Percentiles rank a stretch among this genome's conserved stretches.
Evolutionary conservation across 371 early-diverging fungal genomes (phyloP).

Genomic region (Apophysomyces trapeziformis): DNA sequence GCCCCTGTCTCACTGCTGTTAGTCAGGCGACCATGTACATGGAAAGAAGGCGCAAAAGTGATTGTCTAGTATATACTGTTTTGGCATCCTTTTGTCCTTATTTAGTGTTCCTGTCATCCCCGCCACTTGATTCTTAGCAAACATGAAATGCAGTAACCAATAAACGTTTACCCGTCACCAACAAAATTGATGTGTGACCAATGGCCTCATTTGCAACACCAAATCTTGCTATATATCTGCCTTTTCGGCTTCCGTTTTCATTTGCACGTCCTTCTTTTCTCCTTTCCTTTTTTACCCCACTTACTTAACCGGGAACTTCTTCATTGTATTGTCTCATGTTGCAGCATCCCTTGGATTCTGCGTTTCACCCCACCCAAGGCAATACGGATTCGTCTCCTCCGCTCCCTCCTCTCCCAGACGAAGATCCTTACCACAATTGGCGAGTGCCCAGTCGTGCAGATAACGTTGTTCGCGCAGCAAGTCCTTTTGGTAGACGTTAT

Average conservation of each 20-base stretch:
- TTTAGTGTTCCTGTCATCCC: no score
- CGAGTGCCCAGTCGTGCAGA: constrained; percentile 18
- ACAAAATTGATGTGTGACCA: background rate
- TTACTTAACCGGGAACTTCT: background rate
- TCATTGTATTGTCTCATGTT: constrained; percentile 10
- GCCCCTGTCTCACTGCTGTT: no score
- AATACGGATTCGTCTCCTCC: constrained; percentile 1
- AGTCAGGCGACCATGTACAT: no score
- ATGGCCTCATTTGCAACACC: background rate
- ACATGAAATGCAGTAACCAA: no score
- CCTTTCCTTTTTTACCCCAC: constrained; percentile 8
- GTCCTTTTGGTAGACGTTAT: constrained; percentile 48
- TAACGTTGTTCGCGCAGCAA: constrained; percentile 38
- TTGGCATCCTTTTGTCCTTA: no score
- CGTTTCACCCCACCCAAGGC: constrained; percentile 9
- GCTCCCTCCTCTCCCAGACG: constrained; percentile 4
- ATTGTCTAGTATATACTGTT: no score
- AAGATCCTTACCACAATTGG: constrained; percentile 7
- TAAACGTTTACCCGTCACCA: no score
- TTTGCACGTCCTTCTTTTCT: constrained; percentile 10
- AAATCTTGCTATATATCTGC: background rate
- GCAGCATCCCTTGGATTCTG: constrained; percentile 17
- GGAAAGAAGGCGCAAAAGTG: background rate
- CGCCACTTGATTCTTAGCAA: no score
- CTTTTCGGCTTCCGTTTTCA: background rate